Percentiles rank a stretch among this genome's conserved stretches.
These are phyloP conservation scores for Tephrocybe sp. DNA, from an alignment of 768 basidiomycete species.

Conservation along the genomic window DNA sequence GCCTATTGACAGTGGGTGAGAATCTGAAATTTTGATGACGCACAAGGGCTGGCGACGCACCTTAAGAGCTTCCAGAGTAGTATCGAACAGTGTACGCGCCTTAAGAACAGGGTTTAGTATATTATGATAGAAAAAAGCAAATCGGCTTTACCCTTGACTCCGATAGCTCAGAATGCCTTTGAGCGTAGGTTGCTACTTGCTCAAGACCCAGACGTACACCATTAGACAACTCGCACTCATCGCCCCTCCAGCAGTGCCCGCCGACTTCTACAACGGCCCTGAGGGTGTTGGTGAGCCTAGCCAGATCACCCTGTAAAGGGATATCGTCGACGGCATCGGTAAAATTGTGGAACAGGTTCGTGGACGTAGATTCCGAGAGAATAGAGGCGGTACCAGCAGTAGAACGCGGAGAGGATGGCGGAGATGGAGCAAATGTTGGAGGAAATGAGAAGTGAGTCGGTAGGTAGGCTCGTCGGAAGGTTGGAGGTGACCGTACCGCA, in stretches of 20 bases:
- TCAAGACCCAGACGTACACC: conserved; percentile 74
- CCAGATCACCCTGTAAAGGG: conserved; percentile 70
- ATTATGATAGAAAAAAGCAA: not conserved
- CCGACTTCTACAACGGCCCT: conserved; percentile 76
- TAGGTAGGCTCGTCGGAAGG: conserved; percentile 59
- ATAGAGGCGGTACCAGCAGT: conserved; percentile 30
- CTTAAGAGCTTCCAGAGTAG: conserved; percentile 76
- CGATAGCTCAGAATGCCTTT: conserved; percentile 69
- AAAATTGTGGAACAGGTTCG: conserved; percentile 29
- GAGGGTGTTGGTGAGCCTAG: conserved; percentile 79
- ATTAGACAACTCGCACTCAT: conserved; percentile 75
- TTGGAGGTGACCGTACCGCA: conserved; percentile 75
- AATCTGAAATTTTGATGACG: not conserved
- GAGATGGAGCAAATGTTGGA: conserved; percentile 41
- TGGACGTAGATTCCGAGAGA: conserved; percentile 31
- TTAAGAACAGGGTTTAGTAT: conserved; percentile 22
- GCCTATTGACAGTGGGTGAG: conserved; percentile 34
- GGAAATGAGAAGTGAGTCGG: conserved; percentile 68
- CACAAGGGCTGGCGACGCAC: conserved; percentile 30
- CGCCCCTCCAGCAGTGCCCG: conserved; percentile 80
- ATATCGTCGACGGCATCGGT: conserved; percentile 17
- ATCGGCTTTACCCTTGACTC: conserved; percentile 63
- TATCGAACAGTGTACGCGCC: conserved; percentile 62
- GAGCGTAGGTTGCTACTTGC: conserved; percentile 63
- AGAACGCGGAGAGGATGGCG: conserved; percentile 33